phyloP scores from a whole-genome alignment of 768 basidiomycete species.

The Leccinum broughii region DNA sequence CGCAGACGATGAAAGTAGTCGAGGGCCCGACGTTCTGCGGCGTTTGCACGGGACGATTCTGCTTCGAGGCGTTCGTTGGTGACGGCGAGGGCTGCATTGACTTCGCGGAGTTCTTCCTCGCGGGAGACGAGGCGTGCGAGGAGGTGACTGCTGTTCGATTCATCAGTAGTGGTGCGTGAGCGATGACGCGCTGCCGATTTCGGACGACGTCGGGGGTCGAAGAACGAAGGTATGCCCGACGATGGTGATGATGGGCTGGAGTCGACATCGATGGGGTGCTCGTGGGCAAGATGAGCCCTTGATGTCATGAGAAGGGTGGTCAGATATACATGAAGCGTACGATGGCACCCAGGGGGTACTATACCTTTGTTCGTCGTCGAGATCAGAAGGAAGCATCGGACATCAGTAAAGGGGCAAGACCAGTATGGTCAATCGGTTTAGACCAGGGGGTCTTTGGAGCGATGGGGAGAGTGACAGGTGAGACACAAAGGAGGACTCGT shows the following conservation, averaged over 20 bases:
- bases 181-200: slow-evolving; percentile 30
- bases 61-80: slow-evolving; percentile 37
- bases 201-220: slow-evolving; percentile 21
- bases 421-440: slow-evolving; percentile 1
- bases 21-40: slow-evolving; percentile 48
- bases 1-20: slow-evolving; percentile 46
- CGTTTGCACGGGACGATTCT: slow-evolving; percentile 43
- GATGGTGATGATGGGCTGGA: slow-evolving; percentile 31
- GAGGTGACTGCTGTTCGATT: slow-evolving; percentile 31
- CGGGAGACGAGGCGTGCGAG: slow-evolving; percentile 31
- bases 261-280: slow-evolving; percentile 33
- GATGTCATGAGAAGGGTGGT: neutral
- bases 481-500: slow-evolving; percentile 9
- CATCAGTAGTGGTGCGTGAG: slow-evolving; percentile 29
- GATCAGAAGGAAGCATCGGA: slow-evolving; percentile 30
- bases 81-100: slow-evolving; percentile 29
- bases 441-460: slow-evolving; percentile 4
- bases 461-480: slow-evolving; percentile 8
- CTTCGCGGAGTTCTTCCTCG: slow-evolving; percentile 34
- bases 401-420: slow-evolving; percentile 16
- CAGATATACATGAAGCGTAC: slow-evolving; percentile 3
- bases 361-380: slow-evolving; percentile 32
- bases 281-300: slow-evolving; percentile 28
- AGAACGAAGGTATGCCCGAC: slow-evolving; percentile 19
- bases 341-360: neutral